A percentile compares a stretch with the other conserved stretches of the same genome.
Conservation (phyloP, 2,329 filamentous ascomycete genomes). For the Bimuria novae-zelandiae region DNA sequence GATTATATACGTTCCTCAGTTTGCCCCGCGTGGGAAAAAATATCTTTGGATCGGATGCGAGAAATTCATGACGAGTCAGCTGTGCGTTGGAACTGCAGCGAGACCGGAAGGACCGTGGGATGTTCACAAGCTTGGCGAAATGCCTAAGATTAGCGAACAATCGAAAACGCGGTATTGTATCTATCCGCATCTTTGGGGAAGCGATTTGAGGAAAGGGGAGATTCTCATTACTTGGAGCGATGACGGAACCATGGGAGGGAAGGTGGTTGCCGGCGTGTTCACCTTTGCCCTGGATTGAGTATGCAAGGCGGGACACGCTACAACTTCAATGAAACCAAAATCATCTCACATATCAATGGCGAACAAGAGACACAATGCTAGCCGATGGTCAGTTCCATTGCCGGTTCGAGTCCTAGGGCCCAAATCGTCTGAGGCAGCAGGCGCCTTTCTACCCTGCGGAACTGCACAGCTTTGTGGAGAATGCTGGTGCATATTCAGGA, state of each 20-base stretch:
- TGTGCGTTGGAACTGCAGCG: slow-evolving; percentile 14
- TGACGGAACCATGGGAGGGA: slow-evolving; percentile 18
- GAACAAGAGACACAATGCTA: too few species aligned
- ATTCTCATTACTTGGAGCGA: slow-evolving; percentile 19
- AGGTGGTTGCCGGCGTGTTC: slow-evolving; percentile 12
- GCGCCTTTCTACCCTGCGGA: too few species aligned
- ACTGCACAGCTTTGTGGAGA: too few species aligned
- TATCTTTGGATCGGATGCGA: slow-evolving; percentile 18
- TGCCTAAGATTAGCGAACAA: slow-evolving; percentile 13
- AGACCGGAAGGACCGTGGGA: slow-evolving; percentile 20
- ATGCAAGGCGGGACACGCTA: too few species aligned
- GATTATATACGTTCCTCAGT: slow-evolving; percentile 13
- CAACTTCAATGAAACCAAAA: too few species aligned
- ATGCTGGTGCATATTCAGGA: too few species aligned
- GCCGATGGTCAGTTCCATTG: too few species aligned
- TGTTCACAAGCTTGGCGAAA: slow-evolving; percentile 10
- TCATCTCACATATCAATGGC: too few species aligned
- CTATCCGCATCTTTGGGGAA: slow-evolving; percentile 19
- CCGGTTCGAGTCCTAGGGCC: too few species aligned
- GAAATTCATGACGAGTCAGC: slow-evolving; percentile 17
- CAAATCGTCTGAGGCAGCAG: too few species aligned
- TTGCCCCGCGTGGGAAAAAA: slow-evolving; percentile 7
- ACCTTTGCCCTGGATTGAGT: slow-evolving; percentile 3
- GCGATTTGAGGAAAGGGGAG: slow-evolving; percentile 4
- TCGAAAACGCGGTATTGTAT: slow-evolving; percentile 16